Conservation (phyloP, 495 filamentous ascomycete species). For the Talaromyces ruber region DNA sequence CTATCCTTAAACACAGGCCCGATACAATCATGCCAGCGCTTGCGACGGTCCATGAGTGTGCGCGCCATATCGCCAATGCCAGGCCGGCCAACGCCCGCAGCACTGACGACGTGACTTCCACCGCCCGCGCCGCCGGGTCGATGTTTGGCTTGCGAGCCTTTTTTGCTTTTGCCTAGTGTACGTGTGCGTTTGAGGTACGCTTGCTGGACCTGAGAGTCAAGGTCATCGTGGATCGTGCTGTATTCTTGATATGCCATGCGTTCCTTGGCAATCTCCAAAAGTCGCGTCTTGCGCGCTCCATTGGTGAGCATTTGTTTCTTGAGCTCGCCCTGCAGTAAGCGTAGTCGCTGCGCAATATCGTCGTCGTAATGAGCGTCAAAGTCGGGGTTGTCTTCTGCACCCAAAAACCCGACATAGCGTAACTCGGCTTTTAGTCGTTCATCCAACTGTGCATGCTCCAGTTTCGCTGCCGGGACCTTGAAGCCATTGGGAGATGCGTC, state of each 20-base stretch:
- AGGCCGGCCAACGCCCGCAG: constrained; percentile 54
- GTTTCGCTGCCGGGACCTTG: constrained; percentile 50
- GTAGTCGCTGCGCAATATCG: constrained; percentile 82
- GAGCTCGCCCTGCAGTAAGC: constrained; percentile 73
- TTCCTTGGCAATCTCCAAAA: constrained; percentile 79
- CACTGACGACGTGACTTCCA: constrained; percentile 38
- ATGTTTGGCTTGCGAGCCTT: constrained; percentile 58
- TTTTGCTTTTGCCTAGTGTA: constrained; percentile 87
- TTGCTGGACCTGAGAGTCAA: constrained; percentile 90
- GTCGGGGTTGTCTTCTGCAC: constrained; percentile 58
- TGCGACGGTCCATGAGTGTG: constrained; percentile 80
- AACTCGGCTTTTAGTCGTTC: constrained; percentile 86
- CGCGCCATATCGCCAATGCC: constrained; percentile 87
- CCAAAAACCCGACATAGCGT: constrained; percentile 84
- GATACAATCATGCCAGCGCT: constrained; percentile 81
- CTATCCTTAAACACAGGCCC: constrained; percentile 79
- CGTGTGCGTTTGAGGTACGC: constrained; percentile 96
- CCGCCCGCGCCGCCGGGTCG: constrained; percentile 55
- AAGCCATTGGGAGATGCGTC: constrained; percentile 55
- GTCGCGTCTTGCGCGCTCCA: constrained; percentile 77
- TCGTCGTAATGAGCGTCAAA: constrained; percentile 90
- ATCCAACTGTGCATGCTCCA: constrained; percentile 79
- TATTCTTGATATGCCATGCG: constrained; percentile 94
- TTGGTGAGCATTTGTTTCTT: constrained; percentile 75
- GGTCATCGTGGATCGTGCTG: constrained; percentile 90